phyloP scores from a whole-genome alignment of 2,329 filamentous ascomycete species.

The Albifimbria verrucaria region DNA sequence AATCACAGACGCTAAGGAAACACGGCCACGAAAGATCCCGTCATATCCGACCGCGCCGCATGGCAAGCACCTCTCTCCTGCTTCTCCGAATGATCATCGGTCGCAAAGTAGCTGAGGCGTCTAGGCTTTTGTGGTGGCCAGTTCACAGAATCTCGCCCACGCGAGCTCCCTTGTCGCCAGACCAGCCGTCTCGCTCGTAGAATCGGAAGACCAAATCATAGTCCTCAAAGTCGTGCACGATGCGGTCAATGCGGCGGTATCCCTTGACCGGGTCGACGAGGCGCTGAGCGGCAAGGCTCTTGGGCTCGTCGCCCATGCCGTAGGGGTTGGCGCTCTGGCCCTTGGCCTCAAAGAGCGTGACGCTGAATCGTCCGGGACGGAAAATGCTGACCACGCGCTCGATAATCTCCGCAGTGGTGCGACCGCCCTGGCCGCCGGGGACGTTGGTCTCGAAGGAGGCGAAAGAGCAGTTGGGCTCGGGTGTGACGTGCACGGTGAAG shows the following conservation, averaged over 20 bases:
- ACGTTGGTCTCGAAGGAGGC: conserved; percentile 99
- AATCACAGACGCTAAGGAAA: neutral
- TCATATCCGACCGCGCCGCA: neutral
- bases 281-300: conserved; percentile 38
- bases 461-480: conserved; percentile 94
- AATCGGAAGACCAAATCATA: conserved; percentile 97
- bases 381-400: conserved; percentile 95
- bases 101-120: too few species aligned
- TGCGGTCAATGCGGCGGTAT: conserved; percentile 86
- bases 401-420: conserved; percentile 85
- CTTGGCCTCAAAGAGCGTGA: conserved; percentile 95
- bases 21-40: neutral
- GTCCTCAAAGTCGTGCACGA: conserved; percentile 95
- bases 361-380: conserved; percentile 94
- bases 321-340: conserved; percentile 41
- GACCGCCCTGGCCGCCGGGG: conserved; percentile 80
- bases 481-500: conserved; percentile 97
- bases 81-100: too few species aligned
- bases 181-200: conserved; percentile 86
- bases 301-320: conserved; percentile 37
- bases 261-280: conserved; percentile 77
- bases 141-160: conserved; percentile 51
- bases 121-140: too few species aligned
- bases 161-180: conserved; percentile 47
- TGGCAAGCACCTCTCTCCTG: too few species aligned